A percentile compares a stretch with the other conserved stretches of the same genome.
Conservation (phyloP, 306 rosid species). For the peach (Prunus persica) region DNA sequence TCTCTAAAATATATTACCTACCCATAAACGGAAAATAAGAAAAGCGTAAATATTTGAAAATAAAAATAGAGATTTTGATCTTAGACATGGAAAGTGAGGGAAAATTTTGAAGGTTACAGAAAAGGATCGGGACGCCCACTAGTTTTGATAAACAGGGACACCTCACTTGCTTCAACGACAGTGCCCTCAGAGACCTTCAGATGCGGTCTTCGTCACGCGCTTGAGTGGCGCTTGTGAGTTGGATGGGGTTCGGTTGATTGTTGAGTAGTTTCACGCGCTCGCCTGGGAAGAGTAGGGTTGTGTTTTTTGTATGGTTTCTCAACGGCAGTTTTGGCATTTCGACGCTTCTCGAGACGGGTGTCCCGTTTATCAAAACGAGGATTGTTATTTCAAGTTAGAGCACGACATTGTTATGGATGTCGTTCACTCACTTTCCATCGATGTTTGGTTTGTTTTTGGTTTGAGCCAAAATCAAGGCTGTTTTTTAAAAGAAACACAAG, state of each 20-base stretch:
- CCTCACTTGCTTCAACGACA: slow-evolving; percentile 8
- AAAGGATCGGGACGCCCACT: slow-evolving; percentile 45
- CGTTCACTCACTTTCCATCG: neutral
- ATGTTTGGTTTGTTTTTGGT: neutral
- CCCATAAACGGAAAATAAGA: neutral
- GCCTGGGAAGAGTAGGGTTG: neutral
- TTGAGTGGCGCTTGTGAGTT: neutral
- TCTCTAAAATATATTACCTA: neutral
- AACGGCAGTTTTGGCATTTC: slow-evolving; percentile 17
- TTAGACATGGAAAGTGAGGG: slow-evolving; percentile 29
- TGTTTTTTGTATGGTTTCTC: neutral
- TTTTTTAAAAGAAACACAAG: no score
- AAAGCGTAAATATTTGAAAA: neutral
- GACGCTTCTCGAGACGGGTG: slow-evolving; percentile 14
- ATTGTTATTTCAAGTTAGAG: neutral
- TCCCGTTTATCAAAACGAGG: slow-evolving; percentile 15
- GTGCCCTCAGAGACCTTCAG: neutral
- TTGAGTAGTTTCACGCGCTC: neutral
- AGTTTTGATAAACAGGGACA: slow-evolving; percentile 40
- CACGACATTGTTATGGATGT: neutral
- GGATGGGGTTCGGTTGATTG: neutral
- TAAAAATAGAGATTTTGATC: slow-evolving; percentile 1
- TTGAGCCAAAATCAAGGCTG: neutral
- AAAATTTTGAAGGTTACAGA: slow-evolving; percentile 30
- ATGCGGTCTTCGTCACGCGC: neutral